These are phyloP conservation scores for Ormosia emarginata DNA, from an alignment of 306 rosid species.

Conservation along the genomic window DNA sequence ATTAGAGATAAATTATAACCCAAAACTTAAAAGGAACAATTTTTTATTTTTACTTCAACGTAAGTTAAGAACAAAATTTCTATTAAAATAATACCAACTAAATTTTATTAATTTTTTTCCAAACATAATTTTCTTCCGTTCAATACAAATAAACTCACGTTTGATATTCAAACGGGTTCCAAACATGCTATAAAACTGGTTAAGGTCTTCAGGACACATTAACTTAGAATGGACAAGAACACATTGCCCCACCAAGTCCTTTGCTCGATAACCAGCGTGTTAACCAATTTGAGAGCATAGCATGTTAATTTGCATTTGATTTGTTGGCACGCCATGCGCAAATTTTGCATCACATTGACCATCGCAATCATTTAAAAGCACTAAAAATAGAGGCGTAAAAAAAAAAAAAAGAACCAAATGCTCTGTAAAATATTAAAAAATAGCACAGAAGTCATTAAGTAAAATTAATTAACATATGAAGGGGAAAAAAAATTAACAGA, in stretches of 20 bases:
- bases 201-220: conserved; percentile 31
- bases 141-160: no score
- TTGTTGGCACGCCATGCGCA: conserved; percentile 11
- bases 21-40: no score
- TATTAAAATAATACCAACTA: no score
- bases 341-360: conserved; percentile 13
- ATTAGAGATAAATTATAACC: no score
- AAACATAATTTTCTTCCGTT: no score
- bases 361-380: conserved; percentile 8
- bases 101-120: no score
- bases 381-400: background rate
- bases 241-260: conserved; percentile 24
- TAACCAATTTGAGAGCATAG: background rate
- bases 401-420: background rate
- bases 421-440: conserved; percentile 23
- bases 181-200: no score
- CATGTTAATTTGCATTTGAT: conserved; percentile 22
- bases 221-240: conserved; percentile 23
- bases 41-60: no score
- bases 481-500: conserved; percentile 39
- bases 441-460: conserved; percentile 31
- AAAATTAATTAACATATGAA: conserved; percentile 13
- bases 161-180: no score
- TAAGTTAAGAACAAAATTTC: no score
- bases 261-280: conserved; percentile 15